Evolutionary conservation across 75 land plant species (phyloP).

Genomic region (Pinus taeda): DNA sequence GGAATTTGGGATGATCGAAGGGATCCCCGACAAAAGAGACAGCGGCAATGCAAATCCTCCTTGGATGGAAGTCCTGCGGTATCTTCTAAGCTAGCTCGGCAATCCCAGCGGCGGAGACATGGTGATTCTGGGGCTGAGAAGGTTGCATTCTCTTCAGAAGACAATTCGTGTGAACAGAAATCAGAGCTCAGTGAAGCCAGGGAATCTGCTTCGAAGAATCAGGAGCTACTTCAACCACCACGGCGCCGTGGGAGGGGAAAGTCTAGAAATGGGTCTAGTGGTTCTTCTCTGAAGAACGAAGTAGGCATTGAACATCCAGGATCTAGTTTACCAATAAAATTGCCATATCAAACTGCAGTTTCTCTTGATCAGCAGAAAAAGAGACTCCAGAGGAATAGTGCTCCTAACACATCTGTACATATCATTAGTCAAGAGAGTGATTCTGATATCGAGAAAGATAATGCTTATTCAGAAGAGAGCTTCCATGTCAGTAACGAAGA

Average conservation of each 20-base stretch:
- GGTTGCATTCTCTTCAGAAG: neutral
- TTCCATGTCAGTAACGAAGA: constrained; percentile 19
- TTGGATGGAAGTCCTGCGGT: neutral
- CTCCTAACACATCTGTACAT: neutral
- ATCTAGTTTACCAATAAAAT: neutral
- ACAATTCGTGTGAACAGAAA: constrained; percentile 3
- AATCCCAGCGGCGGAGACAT: neutral
- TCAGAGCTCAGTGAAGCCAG: neutral
- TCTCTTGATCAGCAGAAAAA: neutral
- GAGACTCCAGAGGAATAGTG: neutral
- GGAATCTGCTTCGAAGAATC: neutral
- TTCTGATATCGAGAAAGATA: neutral
- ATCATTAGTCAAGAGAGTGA: neutral
- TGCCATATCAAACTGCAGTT: neutral
- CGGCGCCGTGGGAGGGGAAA: neutral
- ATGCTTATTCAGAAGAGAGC: neutral
- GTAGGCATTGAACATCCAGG: neutral
- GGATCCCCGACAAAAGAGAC: neutral
- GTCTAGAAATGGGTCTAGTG: neutral
- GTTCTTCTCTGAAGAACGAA: neutral
- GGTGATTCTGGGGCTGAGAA: neutral
- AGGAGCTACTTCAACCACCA: neutral
- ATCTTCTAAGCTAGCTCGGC: too few species aligned
- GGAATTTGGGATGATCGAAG: neutral
- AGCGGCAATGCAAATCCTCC: neutral